A percentile compares a stretch with the other conserved stretches of the same genome.
phyloP scores from a whole-genome alignment of 257 asterid species.

The Salvia hispanica region DNA sequence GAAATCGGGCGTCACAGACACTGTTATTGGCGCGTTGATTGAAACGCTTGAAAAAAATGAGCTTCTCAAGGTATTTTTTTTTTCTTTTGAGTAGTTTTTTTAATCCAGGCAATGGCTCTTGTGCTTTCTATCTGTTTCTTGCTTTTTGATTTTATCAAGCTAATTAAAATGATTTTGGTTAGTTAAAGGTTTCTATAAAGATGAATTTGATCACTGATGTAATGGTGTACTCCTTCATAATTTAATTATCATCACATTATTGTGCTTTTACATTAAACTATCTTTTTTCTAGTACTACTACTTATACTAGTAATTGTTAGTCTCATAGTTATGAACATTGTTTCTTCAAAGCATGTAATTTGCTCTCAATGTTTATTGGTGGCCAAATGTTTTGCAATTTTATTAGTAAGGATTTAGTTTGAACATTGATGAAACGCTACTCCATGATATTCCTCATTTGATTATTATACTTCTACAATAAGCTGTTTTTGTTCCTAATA shows the following conservation, averaged over 20 bases:
- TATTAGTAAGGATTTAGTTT: constrained; percentile 11
- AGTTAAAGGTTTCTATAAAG: not conserved
- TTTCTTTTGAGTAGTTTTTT: not conserved
- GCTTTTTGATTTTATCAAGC: not conserved
- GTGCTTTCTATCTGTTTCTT: not conserved
- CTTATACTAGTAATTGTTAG: not conserved
- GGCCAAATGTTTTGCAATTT: not conserved
- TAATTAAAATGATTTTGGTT: not conserved
- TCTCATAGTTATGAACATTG: not conserved
- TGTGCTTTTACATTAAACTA: not conserved
- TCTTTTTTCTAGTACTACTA: not conserved
- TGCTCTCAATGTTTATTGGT: not conserved
- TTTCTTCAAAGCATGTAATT: not conserved
- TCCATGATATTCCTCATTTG: not conserved
- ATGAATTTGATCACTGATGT: not conserved
- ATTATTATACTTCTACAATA: not conserved
- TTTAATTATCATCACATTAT: not conserved
- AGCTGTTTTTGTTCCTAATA: not conserved
- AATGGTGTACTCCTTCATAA: not conserved
- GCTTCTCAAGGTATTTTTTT: constrained; percentile 72
- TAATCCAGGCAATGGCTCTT: not conserved
- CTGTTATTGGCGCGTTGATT: constrained; percentile 63
- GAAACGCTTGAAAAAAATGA: constrained; percentile 95
- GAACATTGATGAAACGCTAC: not conserved
- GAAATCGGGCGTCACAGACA: constrained; percentile 80